phyloP scores from a whole-genome alignment of 1,284 basidiomycete genomes.

The Pyrrhoderma noxium region DNA sequence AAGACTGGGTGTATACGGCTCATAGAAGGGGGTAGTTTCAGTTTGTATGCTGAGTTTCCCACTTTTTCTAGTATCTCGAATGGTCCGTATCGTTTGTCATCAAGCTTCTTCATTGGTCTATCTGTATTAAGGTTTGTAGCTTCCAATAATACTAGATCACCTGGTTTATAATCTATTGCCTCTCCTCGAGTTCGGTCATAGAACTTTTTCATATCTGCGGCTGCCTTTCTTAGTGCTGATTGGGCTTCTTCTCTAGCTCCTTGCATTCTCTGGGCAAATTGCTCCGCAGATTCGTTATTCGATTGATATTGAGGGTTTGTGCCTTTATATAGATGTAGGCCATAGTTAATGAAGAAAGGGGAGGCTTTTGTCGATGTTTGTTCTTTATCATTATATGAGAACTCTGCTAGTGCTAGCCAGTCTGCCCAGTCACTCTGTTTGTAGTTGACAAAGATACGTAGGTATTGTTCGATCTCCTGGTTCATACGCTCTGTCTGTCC shows the following conservation, averaged over 20 bases:
- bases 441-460: too few species aligned
- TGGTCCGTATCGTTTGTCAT: background rate
- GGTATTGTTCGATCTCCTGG: too few species aligned
- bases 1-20: background rate
- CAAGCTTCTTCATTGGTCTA: background rate
- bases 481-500: too few species aligned
- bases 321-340: background rate
- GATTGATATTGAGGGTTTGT: too few species aligned
- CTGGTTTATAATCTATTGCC: too few species aligned
- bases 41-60: conserved; percentile 3
- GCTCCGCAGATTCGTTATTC: too few species aligned
- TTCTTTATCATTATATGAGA: conserved; percentile 1
- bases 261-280: too few species aligned
- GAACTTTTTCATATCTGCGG: too few species aligned
- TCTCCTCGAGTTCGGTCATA: too few species aligned
- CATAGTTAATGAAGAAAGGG: background rate
- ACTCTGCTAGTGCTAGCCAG: conserved; percentile 1
- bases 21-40: too few species aligned
- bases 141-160: background rate
- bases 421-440: background rate
- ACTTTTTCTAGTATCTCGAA: background rate
- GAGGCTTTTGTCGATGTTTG: background rate
- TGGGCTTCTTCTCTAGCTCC: too few species aligned
- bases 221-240: too few species aligned
- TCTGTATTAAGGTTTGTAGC: background rate